Percentiles rank a stretch among this genome's conserved stretches.
Evolutionary conservation across 768 basidiomycete species (phyloP).

Genomic region (Glaciozyma martinii): DNA sequence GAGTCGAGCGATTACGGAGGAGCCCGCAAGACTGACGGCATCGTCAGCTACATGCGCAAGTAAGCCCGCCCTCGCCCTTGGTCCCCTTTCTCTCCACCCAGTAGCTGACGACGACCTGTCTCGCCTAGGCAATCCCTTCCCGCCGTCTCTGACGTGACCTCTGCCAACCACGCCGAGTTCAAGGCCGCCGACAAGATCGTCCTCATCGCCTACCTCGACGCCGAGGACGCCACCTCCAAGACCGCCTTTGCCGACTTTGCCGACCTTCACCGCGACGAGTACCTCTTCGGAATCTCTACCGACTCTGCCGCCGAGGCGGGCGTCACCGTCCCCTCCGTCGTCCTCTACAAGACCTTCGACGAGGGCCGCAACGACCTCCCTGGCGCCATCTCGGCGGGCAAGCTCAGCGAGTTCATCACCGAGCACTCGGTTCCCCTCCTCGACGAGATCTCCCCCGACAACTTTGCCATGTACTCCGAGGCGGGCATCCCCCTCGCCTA

Average conservation of each 20-base stretch:
- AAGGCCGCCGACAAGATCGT: constrained; percentile 81
- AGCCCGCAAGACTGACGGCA: constrained; percentile 88
- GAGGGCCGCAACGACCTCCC: constrained; percentile 51
- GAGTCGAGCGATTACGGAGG: constrained; percentile 70
- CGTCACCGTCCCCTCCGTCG: constrained; percentile 69
- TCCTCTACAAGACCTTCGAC: constrained; percentile 88
- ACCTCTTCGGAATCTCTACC: constrained; percentile 77
- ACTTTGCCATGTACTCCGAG: constrained; percentile 73
- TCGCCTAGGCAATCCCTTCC: constrained; percentile 73
- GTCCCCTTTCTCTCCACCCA: background rate
- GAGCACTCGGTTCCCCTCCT: constrained; percentile 78
- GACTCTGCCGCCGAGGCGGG: constrained; percentile 60
- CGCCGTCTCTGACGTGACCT: constrained; percentile 74
- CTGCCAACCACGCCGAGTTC: constrained; percentile 72
- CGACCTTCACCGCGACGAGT: constrained; percentile 80
- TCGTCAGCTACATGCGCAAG: constrained; percentile 41
- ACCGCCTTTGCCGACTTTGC: constrained; percentile 64
- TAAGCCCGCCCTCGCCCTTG: background rate
- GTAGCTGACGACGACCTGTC: constrained; percentile 21
- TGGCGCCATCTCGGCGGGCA: constrained; percentile 27
- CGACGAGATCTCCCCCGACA: constrained; percentile 88
- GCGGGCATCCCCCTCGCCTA: constrained; percentile 85
- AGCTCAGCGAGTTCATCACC: constrained; percentile 37
- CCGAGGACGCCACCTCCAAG: constrained; percentile 47
- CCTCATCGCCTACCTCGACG: constrained; percentile 69